These are phyloP conservation scores for Saccharomyces eubayanus DNA, from an alignment of 805 yeast genomes.

Conservation along the genomic window DNA sequence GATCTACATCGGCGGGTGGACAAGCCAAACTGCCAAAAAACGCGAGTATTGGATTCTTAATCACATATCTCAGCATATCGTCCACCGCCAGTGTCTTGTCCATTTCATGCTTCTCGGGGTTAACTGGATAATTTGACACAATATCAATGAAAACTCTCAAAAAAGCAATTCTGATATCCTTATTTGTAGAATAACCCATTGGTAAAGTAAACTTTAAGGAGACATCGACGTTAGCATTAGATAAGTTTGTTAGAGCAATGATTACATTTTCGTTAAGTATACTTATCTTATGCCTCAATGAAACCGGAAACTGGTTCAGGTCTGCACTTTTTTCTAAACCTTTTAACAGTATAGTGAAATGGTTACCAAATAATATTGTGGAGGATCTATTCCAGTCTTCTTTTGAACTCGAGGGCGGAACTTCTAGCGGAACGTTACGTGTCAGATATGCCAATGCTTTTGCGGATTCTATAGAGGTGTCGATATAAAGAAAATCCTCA, in stretches of 20 bases:
- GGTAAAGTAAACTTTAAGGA: constrained; percentile 70
- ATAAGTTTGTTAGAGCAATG: constrained; percentile 54
- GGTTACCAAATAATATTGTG: constrained; percentile 58
- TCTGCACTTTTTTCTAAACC: constrained; percentile 32
- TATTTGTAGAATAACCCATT: constrained; percentile 61
- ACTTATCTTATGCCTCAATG: constrained; percentile 42
- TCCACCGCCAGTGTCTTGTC: constrained; percentile 14
- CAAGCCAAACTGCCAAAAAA: constrained; percentile 52
- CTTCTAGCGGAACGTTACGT: constrained; percentile 46
- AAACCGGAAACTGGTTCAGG: constrained; percentile 25
- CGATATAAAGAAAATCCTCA: constrained; percentile 40
- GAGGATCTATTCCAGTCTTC: constrained; percentile 44
- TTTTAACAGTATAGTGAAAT: constrained; percentile 49
- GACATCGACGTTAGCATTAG: constrained; percentile 62
- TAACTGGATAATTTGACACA: constrained; percentile 28
- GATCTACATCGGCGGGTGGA: constrained; percentile 57
- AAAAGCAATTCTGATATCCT: constrained; percentile 57
- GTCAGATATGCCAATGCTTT: constrained; percentile 47
- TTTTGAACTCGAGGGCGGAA: constrained; percentile 44
- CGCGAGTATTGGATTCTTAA: constrained; percentile 36
- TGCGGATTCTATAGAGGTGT: constrained; percentile 52
- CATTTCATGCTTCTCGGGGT: constrained; percentile 21
- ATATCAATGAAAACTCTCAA: constrained; percentile 68
- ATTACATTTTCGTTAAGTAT: constrained; percentile 53
- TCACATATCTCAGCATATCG: constrained; percentile 20